Evolutionary conservation across 768 basidiomycete species (phyloP).

Genomic region (Leucocoprinus leucothites): DNA sequence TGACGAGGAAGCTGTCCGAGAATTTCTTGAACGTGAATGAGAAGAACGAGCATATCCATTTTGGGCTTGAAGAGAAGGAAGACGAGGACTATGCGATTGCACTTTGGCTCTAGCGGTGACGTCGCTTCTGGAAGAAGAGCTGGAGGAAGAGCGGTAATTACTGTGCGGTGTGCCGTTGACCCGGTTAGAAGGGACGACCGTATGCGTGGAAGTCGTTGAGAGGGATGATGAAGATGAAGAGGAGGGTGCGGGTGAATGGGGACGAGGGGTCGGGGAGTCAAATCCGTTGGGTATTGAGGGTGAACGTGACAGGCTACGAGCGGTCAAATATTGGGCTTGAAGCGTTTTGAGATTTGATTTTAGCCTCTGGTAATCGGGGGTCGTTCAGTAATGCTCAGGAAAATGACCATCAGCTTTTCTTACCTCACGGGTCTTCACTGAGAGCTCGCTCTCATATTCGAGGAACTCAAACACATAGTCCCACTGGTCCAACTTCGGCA

Average conservation of each 20-base stretch:
- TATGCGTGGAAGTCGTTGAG: conserved; percentile 72
- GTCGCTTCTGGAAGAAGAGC: conserved; percentile 32
- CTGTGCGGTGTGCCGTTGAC: conserved; percentile 10
- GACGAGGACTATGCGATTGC: conserved; percentile 3
- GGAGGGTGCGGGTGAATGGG: conserved; percentile 50
- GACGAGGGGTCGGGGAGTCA: conserved; percentile 31
- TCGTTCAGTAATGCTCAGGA: conserved; percentile 7
- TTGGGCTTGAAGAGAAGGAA: conserved; percentile 12
- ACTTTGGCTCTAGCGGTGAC: conserved; percentile 12
- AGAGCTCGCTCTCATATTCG: conserved; percentile 66
- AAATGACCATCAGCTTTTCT: conserved; percentile 14
- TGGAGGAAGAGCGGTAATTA: conserved; percentile 25
- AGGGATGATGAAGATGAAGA: conserved; percentile 63
- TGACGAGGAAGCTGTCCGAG: conserved; percentile 20
- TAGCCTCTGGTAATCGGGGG: conserved; percentile 27
- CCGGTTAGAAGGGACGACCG: conserved; percentile 55
- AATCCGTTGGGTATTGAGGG: conserved; percentile 22
- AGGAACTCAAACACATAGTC: conserved; percentile 77
- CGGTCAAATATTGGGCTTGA: conserved; percentile 33
- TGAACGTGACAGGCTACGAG: conserved; percentile 24
- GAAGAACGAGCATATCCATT: conserved; percentile 16
- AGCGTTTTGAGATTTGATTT: conserved; percentile 39
- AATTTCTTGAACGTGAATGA: conserved; percentile 19
- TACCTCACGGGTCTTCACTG: conserved; percentile 50
- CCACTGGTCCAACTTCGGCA: conserved; percentile 77